A percentile compares a stretch with the other conserved stretches of the same genome.
Conservation (phyloP, 129 eudicot species). For the Rutidosis leptorrhynchoides region DNA sequence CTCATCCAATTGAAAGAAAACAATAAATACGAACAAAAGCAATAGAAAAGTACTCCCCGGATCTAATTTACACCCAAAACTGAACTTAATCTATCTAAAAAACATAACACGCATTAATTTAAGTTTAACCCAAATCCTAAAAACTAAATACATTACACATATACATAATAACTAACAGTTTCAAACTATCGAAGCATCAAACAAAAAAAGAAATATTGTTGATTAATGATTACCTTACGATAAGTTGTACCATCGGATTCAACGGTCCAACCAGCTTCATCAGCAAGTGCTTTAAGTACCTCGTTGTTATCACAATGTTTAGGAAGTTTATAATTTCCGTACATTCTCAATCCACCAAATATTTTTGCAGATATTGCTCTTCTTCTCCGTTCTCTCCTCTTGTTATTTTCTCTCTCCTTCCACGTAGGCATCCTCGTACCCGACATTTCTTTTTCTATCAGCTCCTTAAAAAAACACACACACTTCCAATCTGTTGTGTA, state of each 20-base stretch:
- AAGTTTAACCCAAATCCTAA: slow-evolving; percentile 6
- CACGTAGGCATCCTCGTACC: slow-evolving; percentile 72
- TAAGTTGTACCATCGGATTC: slow-evolving; percentile 86
- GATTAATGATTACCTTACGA: slow-evolving; percentile 49
- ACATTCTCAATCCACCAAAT: slow-evolving; percentile 73
- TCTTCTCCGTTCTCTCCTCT: slow-evolving; percentile 73
- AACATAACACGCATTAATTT: background rate
- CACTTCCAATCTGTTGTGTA: background rate
- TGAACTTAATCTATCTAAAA: background rate
- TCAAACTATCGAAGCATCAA: too few species aligned
- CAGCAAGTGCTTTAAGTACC: slow-evolving; percentile 77
- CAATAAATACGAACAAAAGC: slow-evolving; percentile 20
- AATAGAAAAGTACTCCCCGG: slow-evolving; percentile 21
- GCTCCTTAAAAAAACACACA: background rate
- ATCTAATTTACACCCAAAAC: slow-evolving; percentile 30
- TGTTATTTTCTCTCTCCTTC: slow-evolving; percentile 87
- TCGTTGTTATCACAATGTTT: slow-evolving; percentile 84
- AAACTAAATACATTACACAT: background rate
- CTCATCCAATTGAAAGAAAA: slow-evolving; percentile 25
- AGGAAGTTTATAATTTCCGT: slow-evolving; percentile 69
- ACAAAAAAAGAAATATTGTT: too few species aligned
- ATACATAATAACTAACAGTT: background rate
- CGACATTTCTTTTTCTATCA: slow-evolving; percentile 33
- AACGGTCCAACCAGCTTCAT: slow-evolving; percentile 88
- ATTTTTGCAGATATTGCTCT: slow-evolving; percentile 79